These are phyloP conservation scores for Pachysandra terminalis DNA, from an alignment of 164 flowering plant species.

Conservation along the genomic window DNA sequence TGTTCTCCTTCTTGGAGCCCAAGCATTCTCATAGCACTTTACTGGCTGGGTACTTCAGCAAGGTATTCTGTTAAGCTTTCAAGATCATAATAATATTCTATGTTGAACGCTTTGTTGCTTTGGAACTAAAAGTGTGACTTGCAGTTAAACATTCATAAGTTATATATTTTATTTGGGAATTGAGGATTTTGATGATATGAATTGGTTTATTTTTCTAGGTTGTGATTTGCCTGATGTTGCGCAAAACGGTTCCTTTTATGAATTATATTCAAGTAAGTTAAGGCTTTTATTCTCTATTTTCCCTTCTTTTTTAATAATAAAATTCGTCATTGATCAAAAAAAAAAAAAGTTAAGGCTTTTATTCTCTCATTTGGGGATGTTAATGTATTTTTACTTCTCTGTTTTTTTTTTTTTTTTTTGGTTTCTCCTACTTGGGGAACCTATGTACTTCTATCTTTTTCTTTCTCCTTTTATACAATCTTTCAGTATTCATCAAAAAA, in stretches of 20 bases:
- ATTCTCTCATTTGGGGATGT: neutral
- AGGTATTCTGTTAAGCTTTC: conserved; percentile 38
- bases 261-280: conserved; percentile 71
- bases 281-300: neutral
- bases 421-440: no score
- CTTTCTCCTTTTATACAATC: no score
- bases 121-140: neutral
- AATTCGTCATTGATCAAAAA: no score
- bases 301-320: no score
- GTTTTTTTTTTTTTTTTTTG: no score
- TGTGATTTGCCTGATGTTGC: conserved; percentile 73
- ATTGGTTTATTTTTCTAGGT: conserved; percentile 48
- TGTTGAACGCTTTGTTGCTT: neutral
- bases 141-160: neutral
- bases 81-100: conserved; percentile 4
- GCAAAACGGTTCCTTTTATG: conserved; percentile 82
- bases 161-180: neutral
- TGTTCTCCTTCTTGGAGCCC: conserved; percentile 87
- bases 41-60: conserved; percentile 91
- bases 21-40: conserved; percentile 60
- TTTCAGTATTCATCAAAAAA: no score
- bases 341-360: conserved; percentile 29
- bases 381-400: no score
- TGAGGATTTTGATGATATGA: neutral
- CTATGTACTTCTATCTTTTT: no score